phyloP scores from a whole-genome alignment of 2,329 filamentous ascomycete genomes.

The Fusarium albidum region DNA sequence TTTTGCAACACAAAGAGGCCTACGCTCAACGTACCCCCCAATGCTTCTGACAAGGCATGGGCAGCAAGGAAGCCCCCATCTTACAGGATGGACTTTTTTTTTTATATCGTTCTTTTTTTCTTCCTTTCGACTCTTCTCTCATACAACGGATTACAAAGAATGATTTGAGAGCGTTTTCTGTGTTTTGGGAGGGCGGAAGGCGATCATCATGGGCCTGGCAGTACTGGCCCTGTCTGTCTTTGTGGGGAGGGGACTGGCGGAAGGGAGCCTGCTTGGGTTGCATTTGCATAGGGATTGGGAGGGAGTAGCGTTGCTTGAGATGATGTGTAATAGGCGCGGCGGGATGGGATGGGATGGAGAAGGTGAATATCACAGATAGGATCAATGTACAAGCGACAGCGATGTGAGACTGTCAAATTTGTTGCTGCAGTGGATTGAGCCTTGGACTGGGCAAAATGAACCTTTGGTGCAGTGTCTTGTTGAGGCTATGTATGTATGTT shows the following conservation, averaged over 20 bases:
- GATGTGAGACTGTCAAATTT: no score
- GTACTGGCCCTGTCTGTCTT: slow-evolving; percentile 1
- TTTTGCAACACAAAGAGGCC: slow-evolving; percentile 4
- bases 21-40: slow-evolving; percentile 3
- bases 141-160: slow-evolving; percentile 26
- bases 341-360: no score
- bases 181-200: slow-evolving; percentile 20
- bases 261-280: slow-evolving; percentile 20
- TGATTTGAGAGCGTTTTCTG: slow-evolving; percentile 21
- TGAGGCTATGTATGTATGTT: no score
- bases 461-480: no score
- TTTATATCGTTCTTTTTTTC: no score
- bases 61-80: slow-evolving; percentile 9
- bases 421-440: no score
- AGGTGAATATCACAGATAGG: not conserved
- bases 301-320: slow-evolving; percentile 30
- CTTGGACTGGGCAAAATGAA: no score
- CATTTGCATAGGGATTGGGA: slow-evolving; percentile 36
- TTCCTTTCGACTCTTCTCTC: not conserved
- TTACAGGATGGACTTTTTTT: slow-evolving; percentile 14
- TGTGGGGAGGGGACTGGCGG: not conserved
- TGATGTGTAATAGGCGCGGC: not conserved
- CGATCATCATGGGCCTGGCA: slow-evolving; percentile 7
- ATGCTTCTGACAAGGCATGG: slow-evolving; percentile 7
- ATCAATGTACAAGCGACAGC: not conserved